A percentile compares a stretch with the other conserved stretches of the same genome.
Conservation (phyloP, 2,329 filamentous ascomycete genomes). For the Trichophyton verrucosum region DNA sequence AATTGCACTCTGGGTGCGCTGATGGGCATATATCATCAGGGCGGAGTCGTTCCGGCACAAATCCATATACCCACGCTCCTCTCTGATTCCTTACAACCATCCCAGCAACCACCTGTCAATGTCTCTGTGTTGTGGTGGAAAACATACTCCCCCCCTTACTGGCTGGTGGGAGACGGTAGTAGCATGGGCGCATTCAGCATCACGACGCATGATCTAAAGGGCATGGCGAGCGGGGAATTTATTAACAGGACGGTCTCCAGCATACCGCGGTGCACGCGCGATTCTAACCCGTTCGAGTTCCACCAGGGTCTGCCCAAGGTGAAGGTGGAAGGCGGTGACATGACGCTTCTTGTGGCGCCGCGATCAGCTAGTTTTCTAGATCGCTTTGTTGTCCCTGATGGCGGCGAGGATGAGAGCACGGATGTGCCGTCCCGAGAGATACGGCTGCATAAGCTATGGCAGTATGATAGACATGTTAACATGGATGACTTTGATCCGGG, state of each 20-base stretch:
- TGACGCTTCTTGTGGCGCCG: slow-evolving; percentile 35
- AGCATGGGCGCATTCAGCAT: slow-evolving; percentile 21
- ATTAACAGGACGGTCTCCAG: slow-evolving; percentile 23
- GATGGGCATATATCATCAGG: slow-evolving; percentile 44
- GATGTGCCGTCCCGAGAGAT: not conserved
- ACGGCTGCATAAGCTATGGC: slow-evolving; percentile 31
- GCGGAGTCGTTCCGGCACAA: slow-evolving; percentile 40
- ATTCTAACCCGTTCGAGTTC: slow-evolving; percentile 5
- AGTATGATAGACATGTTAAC: slow-evolving; percentile 36
- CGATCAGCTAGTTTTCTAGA: slow-evolving; percentile 34
- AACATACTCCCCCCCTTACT: slow-evolving; percentile 41
- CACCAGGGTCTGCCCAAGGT: slow-evolving; percentile 8
- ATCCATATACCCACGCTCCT: slow-evolving; percentile 33
- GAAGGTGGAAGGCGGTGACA: slow-evolving; percentile 5
- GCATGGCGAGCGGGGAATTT: slow-evolving; percentile 32
- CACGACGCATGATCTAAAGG: slow-evolving; percentile 38
- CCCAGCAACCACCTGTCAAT: slow-evolving; percentile 6
- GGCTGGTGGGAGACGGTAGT: slow-evolving; percentile 33
- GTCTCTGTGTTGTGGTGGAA: slow-evolving; percentile 43
- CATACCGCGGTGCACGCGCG: slow-evolving; percentile 22
- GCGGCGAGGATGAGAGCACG: not conserved
- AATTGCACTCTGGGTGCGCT: slow-evolving; percentile 37
- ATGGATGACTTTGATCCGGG: slow-evolving; percentile 42
- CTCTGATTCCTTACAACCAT: slow-evolving; percentile 18
- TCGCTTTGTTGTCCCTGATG: slow-evolving; percentile 18